Evolutionary conservation across 169 alveolate genomes (phyloP).

Genomic region (Eimeria praecox): DNA sequence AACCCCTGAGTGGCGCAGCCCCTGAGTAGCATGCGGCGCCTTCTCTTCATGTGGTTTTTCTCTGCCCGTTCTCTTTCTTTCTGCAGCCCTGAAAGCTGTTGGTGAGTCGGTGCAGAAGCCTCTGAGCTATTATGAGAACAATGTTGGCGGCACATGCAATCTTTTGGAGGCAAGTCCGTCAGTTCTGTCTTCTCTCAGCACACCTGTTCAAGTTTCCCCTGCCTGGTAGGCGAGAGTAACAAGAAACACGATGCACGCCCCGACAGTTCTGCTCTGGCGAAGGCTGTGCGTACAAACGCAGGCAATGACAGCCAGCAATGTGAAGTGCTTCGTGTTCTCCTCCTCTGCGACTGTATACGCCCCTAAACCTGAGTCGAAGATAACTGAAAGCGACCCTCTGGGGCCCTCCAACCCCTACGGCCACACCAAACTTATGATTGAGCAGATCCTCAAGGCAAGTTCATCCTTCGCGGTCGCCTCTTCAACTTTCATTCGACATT

Average conservation of each 20-base stretch:
- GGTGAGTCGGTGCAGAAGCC: slow-evolving; percentile 95
- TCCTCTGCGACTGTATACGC: slow-evolving; percentile 96
- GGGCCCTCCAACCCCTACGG: slow-evolving; percentile 96
- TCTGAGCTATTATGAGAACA: slow-evolving; percentile 93
- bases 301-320: slow-evolving; percentile 89
- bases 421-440: slow-evolving; percentile 92
- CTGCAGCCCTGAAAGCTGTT: slow-evolving; percentile 95
- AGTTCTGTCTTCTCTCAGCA: neutral
- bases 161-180: slow-evolving; percentile 84
- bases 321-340: slow-evolving; percentile 92
- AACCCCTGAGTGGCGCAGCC: neutral
- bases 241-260: neutral
- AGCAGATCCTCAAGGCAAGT: slow-evolving; percentile 86
- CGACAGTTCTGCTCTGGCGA: neutral
- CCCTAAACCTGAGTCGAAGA: slow-evolving; percentile 87
- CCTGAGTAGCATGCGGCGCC: neutral
- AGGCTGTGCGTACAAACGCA: neutral
- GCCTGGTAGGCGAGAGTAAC: no score
- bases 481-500: neutral
- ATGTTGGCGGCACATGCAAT: slow-evolving; percentile 93
- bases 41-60: neutral
- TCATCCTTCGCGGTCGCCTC: neutral
- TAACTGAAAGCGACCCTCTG: slow-evolving; percentile 85
- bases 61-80: neutral
- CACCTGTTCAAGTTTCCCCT: neutral